phyloP scores from a whole-genome alignment of 192 early-diverging fungal genomes.

The Backusella sp. region DNA sequence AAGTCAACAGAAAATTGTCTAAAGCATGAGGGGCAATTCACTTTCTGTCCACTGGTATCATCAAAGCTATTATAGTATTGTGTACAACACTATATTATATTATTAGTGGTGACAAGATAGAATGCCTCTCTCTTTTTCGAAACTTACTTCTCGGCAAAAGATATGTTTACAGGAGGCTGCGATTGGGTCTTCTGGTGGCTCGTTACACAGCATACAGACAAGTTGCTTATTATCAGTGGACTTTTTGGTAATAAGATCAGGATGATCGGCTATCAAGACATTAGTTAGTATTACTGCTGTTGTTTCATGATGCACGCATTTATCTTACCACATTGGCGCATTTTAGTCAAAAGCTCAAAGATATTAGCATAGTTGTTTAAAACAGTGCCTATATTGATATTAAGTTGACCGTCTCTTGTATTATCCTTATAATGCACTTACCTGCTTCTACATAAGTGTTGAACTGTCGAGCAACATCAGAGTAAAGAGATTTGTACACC shows the following conservation, averaged over 20 bases:
- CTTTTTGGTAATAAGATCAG: conserved; percentile 70
- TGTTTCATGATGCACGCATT: background rate
- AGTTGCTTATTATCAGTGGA: conserved; percentile 59
- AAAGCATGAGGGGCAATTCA: conserved; percentile 83
- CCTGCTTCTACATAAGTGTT: conserved; percentile 76
- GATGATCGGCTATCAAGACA: conserved; percentile 68
- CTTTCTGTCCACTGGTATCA: conserved; percentile 29
- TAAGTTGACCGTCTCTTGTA: too few relatives aligned
- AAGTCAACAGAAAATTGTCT: conserved; percentile 74
- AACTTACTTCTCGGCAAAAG: conserved; percentile 85
- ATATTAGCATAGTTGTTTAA: conserved; percentile 94
- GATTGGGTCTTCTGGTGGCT: conserved; percentile 76
- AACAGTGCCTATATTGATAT: conserved; percentile 50
- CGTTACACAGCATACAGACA: conserved; percentile 86
- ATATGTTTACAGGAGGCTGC: conserved; percentile 82
- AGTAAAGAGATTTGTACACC: conserved; percentile 80
- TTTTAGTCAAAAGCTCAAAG: conserved; percentile 84
- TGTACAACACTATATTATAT: conserved; percentile 20
- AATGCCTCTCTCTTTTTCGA: background rate
- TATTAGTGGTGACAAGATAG: background rate
- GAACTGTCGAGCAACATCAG: conserved; percentile 73
- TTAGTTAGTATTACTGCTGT: background rate
- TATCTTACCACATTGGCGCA: conserved; percentile 72
- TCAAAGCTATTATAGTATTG: conserved; percentile 39
- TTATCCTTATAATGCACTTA: background rate